These are phyloP conservation scores for Trametopsis cervina DNA, from an alignment of 768 basidiomycete species.

Conservation along the genomic window DNA sequence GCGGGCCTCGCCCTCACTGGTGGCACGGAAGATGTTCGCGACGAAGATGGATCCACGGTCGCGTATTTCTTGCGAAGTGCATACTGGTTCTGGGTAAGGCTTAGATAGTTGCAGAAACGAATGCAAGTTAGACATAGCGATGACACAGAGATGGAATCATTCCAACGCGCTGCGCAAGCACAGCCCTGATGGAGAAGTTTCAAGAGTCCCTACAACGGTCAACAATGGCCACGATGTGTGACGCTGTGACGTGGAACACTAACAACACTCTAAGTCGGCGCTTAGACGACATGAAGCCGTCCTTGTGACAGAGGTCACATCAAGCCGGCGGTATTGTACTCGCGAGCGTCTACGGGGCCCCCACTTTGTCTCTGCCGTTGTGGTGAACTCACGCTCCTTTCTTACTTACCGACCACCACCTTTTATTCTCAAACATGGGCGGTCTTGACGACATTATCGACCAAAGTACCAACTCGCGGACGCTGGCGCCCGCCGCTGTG, in stretches of 20 bases:
- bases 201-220: not conserved
- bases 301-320: not conserved
- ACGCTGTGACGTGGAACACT: not conserved
- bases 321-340: conserved; percentile 8
- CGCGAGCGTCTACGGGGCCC: no score
- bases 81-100: conserved; percentile 39
- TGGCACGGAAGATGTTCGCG: conserved; percentile 53
- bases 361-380: conserved; percentile 6
- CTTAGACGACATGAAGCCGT: no score
- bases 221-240: not conserved
- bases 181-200: no score
- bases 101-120: conserved; percentile 41
- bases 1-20: conserved; percentile 44
- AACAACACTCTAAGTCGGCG: no score
- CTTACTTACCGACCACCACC: conserved; percentile 8
- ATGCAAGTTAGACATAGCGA: conserved; percentile 36
- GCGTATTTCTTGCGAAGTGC: conserved; percentile 66
- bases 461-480: conserved; percentile 33
- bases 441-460: conserved; percentile 19
- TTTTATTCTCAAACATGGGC: conserved; percentile 14
- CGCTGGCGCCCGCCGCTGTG: conserved; percentile 76
- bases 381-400: conserved; percentile 14
- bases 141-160: no score
- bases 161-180: no score
- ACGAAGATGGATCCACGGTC: conserved; percentile 72